Conservation (phyloP, 805 yeast genomes). For the Brettanomyces anomalus region DNA sequence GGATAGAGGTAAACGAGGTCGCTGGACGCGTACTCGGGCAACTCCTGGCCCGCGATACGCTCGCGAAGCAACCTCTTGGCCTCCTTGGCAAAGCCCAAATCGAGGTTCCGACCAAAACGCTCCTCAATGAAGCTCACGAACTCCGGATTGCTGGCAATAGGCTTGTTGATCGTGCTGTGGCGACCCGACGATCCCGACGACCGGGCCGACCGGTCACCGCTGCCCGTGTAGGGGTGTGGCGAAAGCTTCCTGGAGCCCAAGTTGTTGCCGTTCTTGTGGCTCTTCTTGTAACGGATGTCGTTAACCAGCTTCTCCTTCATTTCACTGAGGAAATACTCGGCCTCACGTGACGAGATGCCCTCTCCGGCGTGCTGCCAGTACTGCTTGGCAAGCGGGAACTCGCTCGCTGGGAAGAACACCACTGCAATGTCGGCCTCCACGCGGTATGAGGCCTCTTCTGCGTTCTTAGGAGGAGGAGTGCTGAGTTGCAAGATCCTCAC, state of each 20-base stretch:
- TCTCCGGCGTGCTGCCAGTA: conserved; percentile 99
- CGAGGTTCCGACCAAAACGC: conserved; percentile 83
- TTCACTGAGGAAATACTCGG: conserved; percentile 71
- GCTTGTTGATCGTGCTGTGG: background rate
- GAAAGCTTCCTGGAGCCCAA: background rate
- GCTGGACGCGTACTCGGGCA: conserved; percentile 24
- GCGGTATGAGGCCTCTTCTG: conserved; percentile 49
- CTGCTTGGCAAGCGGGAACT: conserved; percentile 58
- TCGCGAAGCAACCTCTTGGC: conserved; percentile 69
- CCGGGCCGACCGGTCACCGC: conserved; percentile 10
- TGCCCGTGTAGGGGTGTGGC: background rate
- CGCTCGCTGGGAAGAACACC: conserved; percentile 62
- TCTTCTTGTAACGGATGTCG: conserved; percentile 12
- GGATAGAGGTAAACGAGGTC: conserved; percentile 79
- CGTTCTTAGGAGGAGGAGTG: conserved; percentile 55
- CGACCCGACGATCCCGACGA: conserved; percentile 19
- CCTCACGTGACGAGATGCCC: conserved; percentile 86
- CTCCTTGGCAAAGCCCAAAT: conserved; percentile 61
- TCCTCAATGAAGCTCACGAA: conserved; percentile 70
- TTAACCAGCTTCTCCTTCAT: conserved; percentile 32
- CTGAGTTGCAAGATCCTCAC: conserved; percentile 66
- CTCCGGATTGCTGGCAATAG: conserved; percentile 30
- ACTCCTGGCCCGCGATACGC: conserved; percentile 59
- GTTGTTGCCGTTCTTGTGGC: background rate
- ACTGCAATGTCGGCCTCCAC: conserved; percentile 65